Evolutionary conservation across 345 rosid species (phyloP).

Genomic region (Eutrema japonicum): DNA sequence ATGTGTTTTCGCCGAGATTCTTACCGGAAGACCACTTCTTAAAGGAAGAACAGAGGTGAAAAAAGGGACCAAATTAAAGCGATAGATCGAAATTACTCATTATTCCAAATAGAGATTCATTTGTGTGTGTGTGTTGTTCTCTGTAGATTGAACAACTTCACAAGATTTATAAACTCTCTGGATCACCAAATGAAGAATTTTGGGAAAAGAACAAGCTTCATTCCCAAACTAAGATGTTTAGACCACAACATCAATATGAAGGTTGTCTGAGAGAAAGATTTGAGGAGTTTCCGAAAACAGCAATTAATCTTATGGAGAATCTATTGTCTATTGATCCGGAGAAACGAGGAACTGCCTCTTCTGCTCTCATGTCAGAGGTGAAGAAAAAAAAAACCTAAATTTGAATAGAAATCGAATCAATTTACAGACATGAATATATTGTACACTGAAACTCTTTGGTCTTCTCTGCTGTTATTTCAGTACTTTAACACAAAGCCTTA

Average conservation of each 20-base stretch:
- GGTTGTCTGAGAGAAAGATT: slow-evolving; percentile 62
- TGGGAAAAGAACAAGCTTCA: slow-evolving; percentile 63
- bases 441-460: neutral
- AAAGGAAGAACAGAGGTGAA: slow-evolving; percentile 70
- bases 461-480: slow-evolving; percentile 42
- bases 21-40: slow-evolving; percentile 67
- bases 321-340: slow-evolving; percentile 66
- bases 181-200: slow-evolving; percentile 72
- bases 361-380: slow-evolving; percentile 70
- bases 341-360: slow-evolving; percentile 75
- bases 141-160: slow-evolving; percentile 78
- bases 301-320: slow-evolving; percentile 59
- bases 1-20: slow-evolving; percentile 74
- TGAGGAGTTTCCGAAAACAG: slow-evolving; percentile 53
- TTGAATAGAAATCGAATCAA: neutral
- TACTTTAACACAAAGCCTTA: slow-evolving; percentile 65
- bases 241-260: slow-evolving; percentile 63
- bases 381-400: neutral
- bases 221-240: slow-evolving; percentile 68
- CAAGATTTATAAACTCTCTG: slow-evolving; percentile 76
- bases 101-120: neutral
- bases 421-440: neutral
- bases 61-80: neutral
- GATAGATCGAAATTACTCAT: neutral
- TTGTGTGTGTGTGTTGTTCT: neutral